Evolutionary conservation across 2,329 filamentous ascomycete genomes (phyloP), one percentile per base, ranked within the genome.

Genomic region (Tympanopsis confertula): DNA sequence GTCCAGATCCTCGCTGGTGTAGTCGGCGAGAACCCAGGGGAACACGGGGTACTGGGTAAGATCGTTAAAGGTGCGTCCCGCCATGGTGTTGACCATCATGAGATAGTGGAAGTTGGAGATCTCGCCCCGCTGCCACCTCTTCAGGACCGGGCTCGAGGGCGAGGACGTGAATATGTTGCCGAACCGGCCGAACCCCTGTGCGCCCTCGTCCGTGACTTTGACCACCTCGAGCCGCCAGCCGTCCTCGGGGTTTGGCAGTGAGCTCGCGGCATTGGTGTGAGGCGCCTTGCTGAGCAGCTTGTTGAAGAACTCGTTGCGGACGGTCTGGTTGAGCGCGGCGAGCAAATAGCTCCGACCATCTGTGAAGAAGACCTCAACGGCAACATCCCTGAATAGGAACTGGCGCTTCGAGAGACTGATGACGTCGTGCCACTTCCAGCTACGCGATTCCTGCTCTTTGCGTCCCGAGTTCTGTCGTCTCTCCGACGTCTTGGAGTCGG

Each of bases 21-120:
- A 98, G 52, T 98, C 89, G 0, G 91, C 88, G 35, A 98, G 65
- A 3, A 98, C 81, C 91, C 91, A 98, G 0, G 91, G 91, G 46
- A 98, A 98, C n/a, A 98, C 88, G 0, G 91, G 91, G 50, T 98
- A 98, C 51, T 98, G 91, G 0, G 91, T 98, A 14, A 98, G 67
- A 53, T 98, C 91, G 52, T 98, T 98, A 64, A 98, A 98, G 0
- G 91, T 96, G 37, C 91, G 72, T 2, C 91, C 91, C 19, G 93
- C 93, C 73, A 98, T 86, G 0, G 91, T 96, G 53, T 98, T 98
- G 52, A 98, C 79, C 42, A 95, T 78, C 89, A 98, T 98, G 24
- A 98, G 72, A 53, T 98, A 98, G 57, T 96, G 87, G 50, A 98
- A 98, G 56, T 98, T 98, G 13, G 89, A 96, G 36, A 96, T 86